Evolutionary conservation across 345 rosid species (phyloP).

Genomic region (Laguncularia racemosa): DNA sequence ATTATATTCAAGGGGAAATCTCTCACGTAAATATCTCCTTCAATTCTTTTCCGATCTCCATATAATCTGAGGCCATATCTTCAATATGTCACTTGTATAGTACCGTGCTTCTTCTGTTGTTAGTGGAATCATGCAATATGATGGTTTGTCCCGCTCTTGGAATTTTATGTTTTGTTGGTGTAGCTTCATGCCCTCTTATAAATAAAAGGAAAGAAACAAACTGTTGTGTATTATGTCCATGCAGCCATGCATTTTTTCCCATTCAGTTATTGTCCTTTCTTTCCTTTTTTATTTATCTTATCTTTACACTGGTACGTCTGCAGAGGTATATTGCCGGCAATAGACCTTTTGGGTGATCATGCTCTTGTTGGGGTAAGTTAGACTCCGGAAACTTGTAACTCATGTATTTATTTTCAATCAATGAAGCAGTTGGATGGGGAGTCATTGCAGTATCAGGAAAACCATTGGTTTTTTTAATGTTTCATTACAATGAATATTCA

Average conservation of each 20-base stretch:
- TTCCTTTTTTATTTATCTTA: conserved; percentile 3
- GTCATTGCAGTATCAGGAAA: no score
- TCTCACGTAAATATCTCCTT: conserved; percentile 51
- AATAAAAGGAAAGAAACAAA: no score
- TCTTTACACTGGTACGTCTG: conserved; percentile 19
- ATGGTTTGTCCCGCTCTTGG: not conserved
- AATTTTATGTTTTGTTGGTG: not conserved
- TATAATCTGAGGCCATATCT: no score
- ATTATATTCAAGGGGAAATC: conserved; percentile 90
- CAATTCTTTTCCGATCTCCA: conserved; percentile 2
- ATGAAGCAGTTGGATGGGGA: no score
- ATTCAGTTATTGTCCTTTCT: conserved; percentile 4
- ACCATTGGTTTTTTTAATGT: no score
- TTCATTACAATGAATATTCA: not conserved
- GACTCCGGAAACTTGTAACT: not conserved
- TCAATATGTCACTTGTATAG: not conserved
- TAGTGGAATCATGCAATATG: not conserved
- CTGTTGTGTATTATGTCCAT: no score
- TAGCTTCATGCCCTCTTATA: not conserved
- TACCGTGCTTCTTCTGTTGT: not conserved
- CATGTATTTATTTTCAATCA: not conserved
- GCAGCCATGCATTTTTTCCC: no score
- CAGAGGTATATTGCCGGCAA: conserved; percentile 95
- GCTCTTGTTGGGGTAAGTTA: conserved; percentile 75
- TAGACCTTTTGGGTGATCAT: conserved; percentile 43